Percentiles rank a stretch among this genome's conserved stretches.
Evolutionary conservation across 345 rosid species (phyloP).

Genomic region (Lumnitzera littorea): DNA sequence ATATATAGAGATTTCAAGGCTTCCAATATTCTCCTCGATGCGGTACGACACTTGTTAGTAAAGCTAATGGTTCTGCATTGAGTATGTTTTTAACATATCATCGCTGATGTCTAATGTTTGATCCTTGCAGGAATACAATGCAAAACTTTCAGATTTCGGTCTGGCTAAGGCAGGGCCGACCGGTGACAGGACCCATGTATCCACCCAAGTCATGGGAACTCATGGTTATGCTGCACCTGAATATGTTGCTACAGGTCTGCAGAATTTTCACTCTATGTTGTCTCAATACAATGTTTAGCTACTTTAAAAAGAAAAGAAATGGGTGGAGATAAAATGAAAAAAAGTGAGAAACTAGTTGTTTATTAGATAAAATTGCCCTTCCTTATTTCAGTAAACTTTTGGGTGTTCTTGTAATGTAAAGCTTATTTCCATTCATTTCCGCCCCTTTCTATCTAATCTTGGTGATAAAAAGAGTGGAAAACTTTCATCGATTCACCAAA

Average conservation of each 20-base stretch:
- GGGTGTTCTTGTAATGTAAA: too few relatives aligned
- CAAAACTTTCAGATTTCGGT: conserved; percentile 92
- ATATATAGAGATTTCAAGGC: conserved; percentile 93
- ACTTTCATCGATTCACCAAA: too few relatives aligned
- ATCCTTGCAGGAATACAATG: conserved; percentile 69
- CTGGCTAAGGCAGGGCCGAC: conserved; percentile 98
- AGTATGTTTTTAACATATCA: neutral
- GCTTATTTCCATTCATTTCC: too few relatives aligned
- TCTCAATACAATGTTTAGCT: neutral
- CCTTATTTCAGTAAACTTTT: too few relatives aligned
- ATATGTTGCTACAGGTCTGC: conserved; percentile 91
- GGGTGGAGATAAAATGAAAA: too few relatives aligned
- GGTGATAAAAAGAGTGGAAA: too few relatives aligned
- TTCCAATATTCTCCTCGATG: conserved; percentile 81
- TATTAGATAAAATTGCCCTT: too few relatives aligned
- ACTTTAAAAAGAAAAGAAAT: conserved; percentile 3
- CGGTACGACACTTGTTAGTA: conserved; percentile 29
- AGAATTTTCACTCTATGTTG: neutral
- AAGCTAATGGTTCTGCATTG: neutral
- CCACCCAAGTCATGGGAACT: conserved; percentile 97
- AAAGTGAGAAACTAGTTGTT: too few relatives aligned
- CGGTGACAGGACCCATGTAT: conserved; percentile 92
- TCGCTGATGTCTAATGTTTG: conserved; percentile 9
- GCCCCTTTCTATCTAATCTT: too few relatives aligned
- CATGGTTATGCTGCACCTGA: conserved; percentile 98